Percentiles rank a stretch among this genome's conserved stretches.
Evolutionary conservation across 306 rosid species (phyloP).

Genomic region (Urtica urens): DNA sequence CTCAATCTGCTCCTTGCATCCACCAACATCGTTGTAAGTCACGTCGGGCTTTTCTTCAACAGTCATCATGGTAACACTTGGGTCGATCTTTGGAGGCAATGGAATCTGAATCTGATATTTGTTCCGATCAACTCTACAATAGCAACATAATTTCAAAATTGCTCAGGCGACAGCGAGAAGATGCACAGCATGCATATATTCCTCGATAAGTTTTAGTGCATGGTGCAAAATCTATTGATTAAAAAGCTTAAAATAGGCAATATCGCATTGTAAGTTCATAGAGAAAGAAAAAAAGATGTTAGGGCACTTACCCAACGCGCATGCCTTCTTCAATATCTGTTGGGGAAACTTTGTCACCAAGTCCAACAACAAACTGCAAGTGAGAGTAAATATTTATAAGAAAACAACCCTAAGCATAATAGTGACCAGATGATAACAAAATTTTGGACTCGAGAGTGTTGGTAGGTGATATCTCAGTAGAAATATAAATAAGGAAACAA

Average conservation of each 20-base stretch:
- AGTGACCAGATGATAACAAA: not conserved
- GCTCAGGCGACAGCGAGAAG: no score
- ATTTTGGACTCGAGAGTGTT: not conserved
- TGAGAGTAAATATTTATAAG: constrained; percentile 20
- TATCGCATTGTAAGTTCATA: not conserved
- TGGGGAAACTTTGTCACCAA: constrained; percentile 98
- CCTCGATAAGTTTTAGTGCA: no score
- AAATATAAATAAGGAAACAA: not conserved
- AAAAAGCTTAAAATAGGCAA: not conserved
- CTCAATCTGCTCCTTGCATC: constrained; percentile 94
- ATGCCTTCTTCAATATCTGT: constrained; percentile 99
- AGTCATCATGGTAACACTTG: constrained; percentile 97
- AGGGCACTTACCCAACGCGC: constrained; percentile 87
- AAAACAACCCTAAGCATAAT: not conserved
- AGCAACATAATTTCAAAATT: constrained; percentile 15
- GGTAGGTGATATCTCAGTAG: not conserved
- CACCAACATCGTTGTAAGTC: constrained; percentile 97
- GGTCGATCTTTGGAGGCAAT: constrained; percentile 95
- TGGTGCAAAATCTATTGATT: no score
- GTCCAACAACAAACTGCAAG: constrained; percentile 90
- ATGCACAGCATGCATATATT: no score
- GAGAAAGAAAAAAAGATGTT: not conserved
- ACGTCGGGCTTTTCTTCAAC: constrained; percentile 99
- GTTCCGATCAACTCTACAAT: constrained; percentile 85
- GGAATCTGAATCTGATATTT: constrained; percentile 99